Evolutionary conservation across 2,329 filamentous ascomycete genomes (phyloP).

Genomic region (Xylariales sp.): DNA sequence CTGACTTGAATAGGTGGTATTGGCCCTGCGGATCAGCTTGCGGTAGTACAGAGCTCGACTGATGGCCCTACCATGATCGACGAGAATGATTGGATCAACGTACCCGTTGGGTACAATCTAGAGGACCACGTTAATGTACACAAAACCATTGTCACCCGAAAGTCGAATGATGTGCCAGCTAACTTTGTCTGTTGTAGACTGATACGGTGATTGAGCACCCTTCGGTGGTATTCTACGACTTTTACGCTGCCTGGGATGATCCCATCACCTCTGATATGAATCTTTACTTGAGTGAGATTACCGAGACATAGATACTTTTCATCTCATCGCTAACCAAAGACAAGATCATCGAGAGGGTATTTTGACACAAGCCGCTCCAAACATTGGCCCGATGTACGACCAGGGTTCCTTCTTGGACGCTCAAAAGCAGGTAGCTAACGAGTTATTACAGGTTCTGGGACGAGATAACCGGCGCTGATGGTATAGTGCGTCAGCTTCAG

Average conservation of each 20-base stretch:
- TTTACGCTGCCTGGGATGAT: constrained; percentile 55
- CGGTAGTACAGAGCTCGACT: constrained; percentile 42
- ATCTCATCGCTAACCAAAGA: constrained; percentile 8
- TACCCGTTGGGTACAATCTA: constrained; percentile 57
- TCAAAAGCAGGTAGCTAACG: constrained; percentile 1
- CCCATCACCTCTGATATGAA: constrained; percentile 38
- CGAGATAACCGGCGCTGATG: constrained; percentile 52
- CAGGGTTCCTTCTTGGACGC: too few species aligned
- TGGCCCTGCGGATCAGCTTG: constrained; percentile 57
- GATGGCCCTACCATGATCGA: constrained; percentile 48
- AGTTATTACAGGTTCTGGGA: constrained; percentile 43
- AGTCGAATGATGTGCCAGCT: constrained; percentile 4
- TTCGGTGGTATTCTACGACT: constrained; percentile 57
- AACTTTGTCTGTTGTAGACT: constrained; percentile 23
- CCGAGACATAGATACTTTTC: not conserved
- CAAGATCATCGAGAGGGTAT: constrained; percentile 48
- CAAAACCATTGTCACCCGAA: constrained; percentile 5
- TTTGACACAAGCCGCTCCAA: constrained; percentile 59
- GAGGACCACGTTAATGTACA: constrained; percentile 48
- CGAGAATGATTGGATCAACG: constrained; percentile 49
- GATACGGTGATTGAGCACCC: constrained; percentile 42
- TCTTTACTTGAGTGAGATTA: constrained; percentile 37
- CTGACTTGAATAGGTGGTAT: constrained; percentile 45
- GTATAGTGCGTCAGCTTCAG: constrained; percentile 58
- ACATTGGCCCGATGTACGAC: constrained; percentile 57